Evolutionary conservation across 2,329 filamentous ascomycete species (phyloP), one percentile per base, ranked within the genome.

Genomic region (Xylaria sp.): DNA sequence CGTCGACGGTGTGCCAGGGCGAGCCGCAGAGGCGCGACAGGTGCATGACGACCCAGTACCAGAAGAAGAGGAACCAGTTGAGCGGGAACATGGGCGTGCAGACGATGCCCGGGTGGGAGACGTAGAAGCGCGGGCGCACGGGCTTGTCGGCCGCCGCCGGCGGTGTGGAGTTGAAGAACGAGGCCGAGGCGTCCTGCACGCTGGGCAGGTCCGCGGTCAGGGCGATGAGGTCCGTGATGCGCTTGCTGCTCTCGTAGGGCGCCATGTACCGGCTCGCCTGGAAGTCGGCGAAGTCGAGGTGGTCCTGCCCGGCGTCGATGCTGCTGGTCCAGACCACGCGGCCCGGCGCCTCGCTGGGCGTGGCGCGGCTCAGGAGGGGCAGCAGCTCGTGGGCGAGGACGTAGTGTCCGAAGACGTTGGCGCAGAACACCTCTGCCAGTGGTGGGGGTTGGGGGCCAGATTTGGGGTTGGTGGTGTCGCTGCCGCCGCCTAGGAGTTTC

Each of bases 381-480:
- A 92, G 86, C 12, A 98, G 86, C 77, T 91, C 89, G 79, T 97
- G 94, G 18, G 89, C 89, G 28, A 99, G 89, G 76, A 98, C 83
- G 79, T 99, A 98, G 82, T 99, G 96, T 0, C 96, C 96, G 78
- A 99, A 98, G 36, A 97, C 87, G 78, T 98, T 98, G 59, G 95
- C 91, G 78, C 91, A 92, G 79, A 98, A 99, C 20, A 97, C 89
- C 73, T 93, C 86, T 2, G 94, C 94, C 0, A 99, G 83, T 5
- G 84, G 82, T 0, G 91, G 90, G 67, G 90, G 33, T 36, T 1
- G 87, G 18, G 82, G 74, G 12, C 43, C 51, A 8, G 62, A 67
- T 15, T 64, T 67, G 3, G 64, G 13, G 68, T 64, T 67, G 6
- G 64, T 9, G 68, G 55, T 60, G 49, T 69, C 55, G 73, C 58